Evolutionary conservation across 176 grass and related monocot genomes (phyloP), one percentile per base, ranked within the genome.

Genomic region (Saccharum officinarum): DNA sequence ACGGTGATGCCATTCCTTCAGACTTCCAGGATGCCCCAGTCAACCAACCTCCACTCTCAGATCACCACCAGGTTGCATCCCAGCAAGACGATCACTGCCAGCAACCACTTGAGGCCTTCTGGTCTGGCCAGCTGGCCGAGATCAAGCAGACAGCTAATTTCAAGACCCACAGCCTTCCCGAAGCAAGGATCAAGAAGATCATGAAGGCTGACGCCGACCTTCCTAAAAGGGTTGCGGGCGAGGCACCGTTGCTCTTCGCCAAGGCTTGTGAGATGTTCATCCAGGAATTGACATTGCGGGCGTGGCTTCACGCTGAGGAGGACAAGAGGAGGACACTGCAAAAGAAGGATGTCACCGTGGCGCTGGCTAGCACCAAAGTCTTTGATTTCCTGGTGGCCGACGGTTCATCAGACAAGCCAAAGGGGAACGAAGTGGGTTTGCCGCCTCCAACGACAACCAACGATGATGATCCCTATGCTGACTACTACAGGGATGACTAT

Each of bases 51-150:
- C 63, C 77, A 68, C 36, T 78, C 44, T 20, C 76, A 22, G 54
- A 84, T 71, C 86, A 88, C 62, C 76, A 88, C 44, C 83, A 91
- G 71, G 68, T 84, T 45, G 84, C 80, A 10, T 81, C 78, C 80
- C 84, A 92, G 74, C 83, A 92, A 50, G 38, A 87, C 46, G 66
- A 75, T 9, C n/a, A 45, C 13, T 50, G 78, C 2, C 16, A 79
- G 38, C 76, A 41, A 41, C 75, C 78, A 37, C 84, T 86, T 4
- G 12, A 61, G 50, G 38, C 22, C 50, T 86, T 86, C 39, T 79
- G 52, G 84, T 42, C 75, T 0, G 7, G 34, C 22, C 50, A 44
- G 40, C 4, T 86, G 67, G 55, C 50, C 0, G 52, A 79, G 75
- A 45, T 79, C 37, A 22, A 86, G 52, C 66, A 86, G 66, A 59